Conservation (phyloP, 257 asterid species). For the Asclepias syriaca region DNA sequence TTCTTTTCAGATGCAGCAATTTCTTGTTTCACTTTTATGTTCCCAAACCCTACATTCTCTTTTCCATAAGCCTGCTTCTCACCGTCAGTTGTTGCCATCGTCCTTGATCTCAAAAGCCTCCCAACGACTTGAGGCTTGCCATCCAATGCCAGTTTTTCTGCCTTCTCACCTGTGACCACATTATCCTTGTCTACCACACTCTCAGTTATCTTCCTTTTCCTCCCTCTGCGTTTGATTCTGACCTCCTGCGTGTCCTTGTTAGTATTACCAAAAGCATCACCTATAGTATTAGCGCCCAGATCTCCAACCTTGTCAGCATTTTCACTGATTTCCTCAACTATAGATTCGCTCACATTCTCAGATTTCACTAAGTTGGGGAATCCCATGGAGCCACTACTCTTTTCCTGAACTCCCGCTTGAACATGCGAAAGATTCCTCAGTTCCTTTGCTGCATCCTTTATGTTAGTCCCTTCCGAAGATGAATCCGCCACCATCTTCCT, state of each 20-base stretch:
- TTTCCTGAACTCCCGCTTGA: neutral
- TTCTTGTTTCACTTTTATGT: slow-evolving; percentile 16
- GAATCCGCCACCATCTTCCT: slow-evolving; percentile 3
- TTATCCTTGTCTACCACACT: slow-evolving; percentile 3
- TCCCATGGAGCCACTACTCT: neutral
- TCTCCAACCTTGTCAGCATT: neutral
- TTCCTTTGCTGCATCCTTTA: neutral
- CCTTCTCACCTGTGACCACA: slow-evolving; percentile 13
- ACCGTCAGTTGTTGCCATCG: slow-evolving; percentile 40
- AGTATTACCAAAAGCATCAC: neutral
- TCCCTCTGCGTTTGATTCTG: slow-evolving; percentile 19
- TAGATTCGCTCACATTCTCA: neutral
- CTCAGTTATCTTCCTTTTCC: slow-evolving; percentile 27
- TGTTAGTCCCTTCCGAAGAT: neutral
- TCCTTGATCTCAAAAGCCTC: slow-evolving; percentile 76
- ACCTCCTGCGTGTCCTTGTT: neutral
- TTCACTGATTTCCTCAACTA: neutral
- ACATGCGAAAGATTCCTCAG: neutral
- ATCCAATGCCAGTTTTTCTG: slow-evolving; percentile 14
- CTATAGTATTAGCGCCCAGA: neutral
- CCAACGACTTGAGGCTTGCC: slow-evolving; percentile 32
- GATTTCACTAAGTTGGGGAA: neutral
- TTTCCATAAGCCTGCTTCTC: slow-evolving; percentile 34
- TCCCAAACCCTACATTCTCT: slow-evolving; percentile 17
- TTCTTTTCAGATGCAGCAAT: slow-evolving; percentile 9